Evolutionary conservation across 2,329 filamentous ascomycete genomes (phyloP), one percentile per base, ranked within the genome.

Genomic region (Aureobasidium uvarum): DNA sequence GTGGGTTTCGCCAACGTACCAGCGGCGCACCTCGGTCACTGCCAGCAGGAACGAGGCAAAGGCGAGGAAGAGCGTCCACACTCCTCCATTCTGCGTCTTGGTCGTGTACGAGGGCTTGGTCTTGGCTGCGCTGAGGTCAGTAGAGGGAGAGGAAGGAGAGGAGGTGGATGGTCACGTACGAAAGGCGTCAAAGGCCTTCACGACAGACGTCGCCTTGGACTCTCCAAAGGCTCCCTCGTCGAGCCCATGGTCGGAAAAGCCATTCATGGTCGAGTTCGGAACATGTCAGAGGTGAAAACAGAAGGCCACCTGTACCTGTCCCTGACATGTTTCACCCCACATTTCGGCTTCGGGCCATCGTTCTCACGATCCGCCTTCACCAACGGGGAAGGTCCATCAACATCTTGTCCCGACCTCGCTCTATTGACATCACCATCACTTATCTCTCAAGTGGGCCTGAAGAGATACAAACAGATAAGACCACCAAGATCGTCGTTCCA

Each of bases 101-200:
- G 90, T 89, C 64, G 95, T 88, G 79, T 97, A 99, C 74, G 94
- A 92, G 18, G 93, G 86, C 81, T 98, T 98, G 63, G 94, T 91
- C 83, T 99, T 98, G 70, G 95, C 93, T 96, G 74, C 58, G 31
- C 65, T 5, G 28, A n/a, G 2, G 13, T 51, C 28, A 28, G n/a
- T 46, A 25, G 54, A n/a, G 50, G 25, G 36, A 41, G 20, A 20
- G n/a, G 20, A 31, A 28, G 39, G 63, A 36, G 38, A 50, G 36
- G n/a, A 83, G 90, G 23, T 18, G 18, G 18, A 20, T 4, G n/a
- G 33, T 18, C 28, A 43, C 56, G 75, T 85, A 96, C 92, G 94
- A 77, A 99, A 99, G 70, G 93, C 94, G 81, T 99, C 95, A 78
- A 99, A 99, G 67, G 94, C 92, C 77, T 88, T 89, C 73, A 96